Conservation (phyloP, 2,329 filamentous ascomycete species). For the Teratosphaeria destructans region DNA sequence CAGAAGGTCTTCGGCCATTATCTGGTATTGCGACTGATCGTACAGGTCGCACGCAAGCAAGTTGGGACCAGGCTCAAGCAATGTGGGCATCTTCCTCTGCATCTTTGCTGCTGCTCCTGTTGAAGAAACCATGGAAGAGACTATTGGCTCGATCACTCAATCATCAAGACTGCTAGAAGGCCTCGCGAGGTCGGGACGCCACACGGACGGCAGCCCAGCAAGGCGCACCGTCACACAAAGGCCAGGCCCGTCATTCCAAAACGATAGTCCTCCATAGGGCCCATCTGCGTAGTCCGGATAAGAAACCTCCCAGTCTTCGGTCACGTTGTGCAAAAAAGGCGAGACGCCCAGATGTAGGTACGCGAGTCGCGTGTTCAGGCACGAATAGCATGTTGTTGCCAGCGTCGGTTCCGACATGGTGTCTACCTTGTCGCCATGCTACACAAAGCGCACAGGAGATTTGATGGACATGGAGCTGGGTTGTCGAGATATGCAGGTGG, state of each 20-base stretch:
- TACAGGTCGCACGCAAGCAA: neutral
- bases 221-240: neutral
- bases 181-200: neutral
- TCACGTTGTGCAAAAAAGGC: neutral
- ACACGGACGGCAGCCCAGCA: neutral
- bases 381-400: no score
- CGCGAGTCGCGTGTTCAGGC: no score
- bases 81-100: neutral
- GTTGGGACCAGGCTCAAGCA: neutral
- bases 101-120: neutral
- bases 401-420: neutral
- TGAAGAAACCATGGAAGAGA: no score
- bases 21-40: neutral
- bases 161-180: neutral
- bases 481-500: neutral
- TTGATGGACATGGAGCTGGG: neutral
- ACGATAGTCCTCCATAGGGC: neutral
- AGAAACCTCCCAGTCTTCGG: neutral
- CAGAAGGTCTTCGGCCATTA: neutral
- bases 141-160: neutral
- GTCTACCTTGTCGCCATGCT: neutral
- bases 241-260: neutral
- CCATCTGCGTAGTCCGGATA: neutral
- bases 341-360: no score
- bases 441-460: neutral